Evolutionary conservation across 495 filamentous ascomycete species (phyloP).

Genomic region (Filosporella fistucella): DNA sequence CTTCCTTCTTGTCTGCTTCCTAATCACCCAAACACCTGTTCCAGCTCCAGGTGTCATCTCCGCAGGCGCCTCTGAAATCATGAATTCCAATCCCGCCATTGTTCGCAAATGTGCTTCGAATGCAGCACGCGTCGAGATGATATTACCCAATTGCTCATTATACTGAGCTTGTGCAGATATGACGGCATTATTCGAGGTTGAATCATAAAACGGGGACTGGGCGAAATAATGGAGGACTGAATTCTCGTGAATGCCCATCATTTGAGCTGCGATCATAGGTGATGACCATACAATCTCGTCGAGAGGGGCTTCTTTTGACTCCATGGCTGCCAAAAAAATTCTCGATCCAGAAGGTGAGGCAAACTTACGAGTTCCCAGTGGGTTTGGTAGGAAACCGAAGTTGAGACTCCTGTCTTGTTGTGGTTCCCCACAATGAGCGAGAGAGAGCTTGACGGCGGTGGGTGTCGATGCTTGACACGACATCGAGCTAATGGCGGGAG

Average conservation of each 20-base stretch:
- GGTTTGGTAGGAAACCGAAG: too few relatives aligned
- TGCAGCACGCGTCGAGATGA: constrained; percentile 63
- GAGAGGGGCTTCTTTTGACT: constrained; percentile 57
- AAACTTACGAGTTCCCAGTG: too few relatives aligned
- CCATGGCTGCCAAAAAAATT: too few relatives aligned
- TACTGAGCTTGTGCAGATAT: constrained; percentile 69
- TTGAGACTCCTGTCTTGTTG: too few relatives aligned
- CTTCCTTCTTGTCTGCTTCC: constrained; percentile 76
- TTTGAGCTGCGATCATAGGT: constrained; percentile 50
- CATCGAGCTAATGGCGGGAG: too few relatives aligned
- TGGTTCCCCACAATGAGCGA: too few relatives aligned
- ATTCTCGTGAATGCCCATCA: constrained; percentile 55
- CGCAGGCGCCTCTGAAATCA: constrained; percentile 72
- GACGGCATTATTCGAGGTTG: constrained; percentile 79
- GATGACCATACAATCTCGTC: constrained; percentile 78
- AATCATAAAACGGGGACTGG: constrained; percentile 86
- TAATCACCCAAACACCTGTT: constrained; percentile 83
- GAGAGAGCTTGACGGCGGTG: too few relatives aligned
- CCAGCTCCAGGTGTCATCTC: constrained; percentile 58
- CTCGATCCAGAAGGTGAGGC: too few relatives aligned
- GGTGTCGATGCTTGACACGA: too few relatives aligned
- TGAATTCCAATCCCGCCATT: constrained; percentile 80
- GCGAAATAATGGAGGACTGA: constrained; percentile 87
- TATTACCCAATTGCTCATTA: constrained; percentile 54
- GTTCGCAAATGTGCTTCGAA: constrained; percentile 74